Base-by-base conservation (phyloP, 768 basidiomycete species). In the Leccinum longicurvipes region DNA sequence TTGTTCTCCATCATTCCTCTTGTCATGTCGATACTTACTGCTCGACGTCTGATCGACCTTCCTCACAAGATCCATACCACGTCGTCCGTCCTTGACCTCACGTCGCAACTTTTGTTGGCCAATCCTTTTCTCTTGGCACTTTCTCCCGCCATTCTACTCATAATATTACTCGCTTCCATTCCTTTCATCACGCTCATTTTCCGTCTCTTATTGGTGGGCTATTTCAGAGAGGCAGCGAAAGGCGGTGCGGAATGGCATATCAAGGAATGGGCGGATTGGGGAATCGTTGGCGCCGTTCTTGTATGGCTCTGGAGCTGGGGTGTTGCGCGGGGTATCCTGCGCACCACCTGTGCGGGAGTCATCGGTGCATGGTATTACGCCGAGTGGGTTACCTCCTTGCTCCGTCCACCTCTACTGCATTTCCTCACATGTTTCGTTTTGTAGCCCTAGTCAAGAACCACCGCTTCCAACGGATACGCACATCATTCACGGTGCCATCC, bases 361-460 rank as follows among this genome's bases (percentile, higher is more conserved):
- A 82, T 98, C 31, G 94, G 93, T 2, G 85, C 87, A 45, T 98
- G 94, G 94, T 97, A 96, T 68, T 96, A 92, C 72, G 69, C 81
- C 27, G 77, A 83, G 81, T 86, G 62, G 65, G 83, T 25, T 9
- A 6, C 47, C 4, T 47, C 25, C 11, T 34, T 24, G n/a, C n/a
- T n/a, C 19, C n/a, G 47, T 14, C 25, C 41, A 54, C 15, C 1
- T 23, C n/a, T 6, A 53, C 44, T 19, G 25, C 12, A 50, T 47
- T 23, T 36, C 11, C 58, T 58, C 46, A 58, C 46, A 49, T 25
- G 53, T 55, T n/a, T n/a, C 19, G 7, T 50, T 60, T 21, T 47
- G 27, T 44, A 73, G 72, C 31, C 61, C 59, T 19, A 50, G 57
- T 24, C 55, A 65, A 50, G 60, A 78, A 2, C 72, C 73, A 4